Evolutionary conservation across 1,284 basidiomycete species (phyloP), one percentile per base, ranked within the genome.

Genomic region (Psilocybe mexicana): DNA sequence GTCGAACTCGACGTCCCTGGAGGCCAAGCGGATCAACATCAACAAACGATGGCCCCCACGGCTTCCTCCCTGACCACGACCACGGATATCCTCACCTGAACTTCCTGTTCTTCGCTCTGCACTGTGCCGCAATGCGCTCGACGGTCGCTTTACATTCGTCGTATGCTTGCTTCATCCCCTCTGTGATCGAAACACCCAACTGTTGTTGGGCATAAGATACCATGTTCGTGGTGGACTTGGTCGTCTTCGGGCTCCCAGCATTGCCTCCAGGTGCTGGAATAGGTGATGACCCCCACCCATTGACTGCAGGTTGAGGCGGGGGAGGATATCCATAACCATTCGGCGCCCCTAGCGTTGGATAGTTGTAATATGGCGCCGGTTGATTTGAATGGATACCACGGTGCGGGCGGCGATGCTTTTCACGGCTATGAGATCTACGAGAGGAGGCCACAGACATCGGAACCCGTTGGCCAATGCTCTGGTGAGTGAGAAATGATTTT

Each of bases 1-100:
- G 61, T 81, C 79, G 57, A 79, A 81, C 58, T 80, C 78, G 38
- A 73, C 63, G 65, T 81, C 79, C 58, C 79, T 79, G 43, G 43
- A 18, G 18, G 40, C 10, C 35, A n/a, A n/a, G 55, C 11, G 28
- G 18, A 18, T 11, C 47, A 42, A 18, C 30, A 30, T 10, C 1
- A 43, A 14, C 14, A 42, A 26, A 8, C 23, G 18, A 14, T n/a
- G 38, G 7, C 6, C 18, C 18, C 18, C 18, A 18, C 47, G 26
- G 14, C 28, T 35, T 42, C 4, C 26, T 23, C 14, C 11, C 18
- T 8, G 44, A 49, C 23, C 46, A 52, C 26, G 35, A 8, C 18
- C 23, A 26, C 40, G 5, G 30, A 33, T 18, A 18, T 8, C 30
- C 46, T 33, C 59, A 77, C 76, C 76, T 64, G 57, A 75, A 79